Evolutionary conservation across 108 stramenopile genomes (phyloP).

Genomic region (Skeletonema menzelii): DNA sequence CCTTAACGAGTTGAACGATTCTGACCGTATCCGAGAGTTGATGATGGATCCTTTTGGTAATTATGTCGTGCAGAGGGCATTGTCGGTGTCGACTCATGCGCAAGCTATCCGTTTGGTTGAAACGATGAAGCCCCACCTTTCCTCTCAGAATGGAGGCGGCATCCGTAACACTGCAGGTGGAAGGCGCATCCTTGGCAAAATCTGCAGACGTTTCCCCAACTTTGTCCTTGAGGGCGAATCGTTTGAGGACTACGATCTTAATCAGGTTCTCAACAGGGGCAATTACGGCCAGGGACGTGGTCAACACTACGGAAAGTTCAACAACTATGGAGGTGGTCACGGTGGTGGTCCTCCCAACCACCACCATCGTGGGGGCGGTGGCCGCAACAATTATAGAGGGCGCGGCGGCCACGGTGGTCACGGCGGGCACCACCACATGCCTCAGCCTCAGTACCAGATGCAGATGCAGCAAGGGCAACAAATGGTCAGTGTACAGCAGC

Average conservation of each 20-base stretch:
- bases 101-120: slow-evolving; percentile 93
- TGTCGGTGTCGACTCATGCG: slow-evolving; percentile 91
- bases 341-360: slow-evolving; percentile 26
- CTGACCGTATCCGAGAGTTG: slow-evolving; percentile 80
- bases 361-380: slow-evolving; percentile 25
- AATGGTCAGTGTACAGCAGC: slow-evolving; percentile 27
- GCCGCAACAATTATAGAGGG: slow-evolving; percentile 10
- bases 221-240: slow-evolving; percentile 67
- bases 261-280: slow-evolving; percentile 31
- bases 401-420: not conserved
- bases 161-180: slow-evolving; percentile 95
- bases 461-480: slow-evolving; percentile 21
- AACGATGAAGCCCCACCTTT: slow-evolving; percentile 93
- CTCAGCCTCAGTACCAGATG: slow-evolving; percentile 22
- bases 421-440: slow-evolving; percentile 12
- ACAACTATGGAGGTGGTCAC: slow-evolving; percentile 16
- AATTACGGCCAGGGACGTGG: slow-evolving; percentile 1
- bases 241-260: slow-evolving; percentile 42
- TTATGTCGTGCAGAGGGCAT: slow-evolving; percentile 94
- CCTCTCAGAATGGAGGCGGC: slow-evolving; percentile 66
- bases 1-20: slow-evolving; percentile 84
- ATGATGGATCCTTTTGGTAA: slow-evolving; percentile 98
- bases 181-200: slow-evolving; percentile 91
- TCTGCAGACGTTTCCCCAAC: slow-evolving; percentile 93
- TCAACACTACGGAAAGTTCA: not conserved